Evolutionary conservation across 163 green algal species (phyloP), one percentile per base, ranked within the genome.

Genomic region (Dunaliella salina): DNA sequence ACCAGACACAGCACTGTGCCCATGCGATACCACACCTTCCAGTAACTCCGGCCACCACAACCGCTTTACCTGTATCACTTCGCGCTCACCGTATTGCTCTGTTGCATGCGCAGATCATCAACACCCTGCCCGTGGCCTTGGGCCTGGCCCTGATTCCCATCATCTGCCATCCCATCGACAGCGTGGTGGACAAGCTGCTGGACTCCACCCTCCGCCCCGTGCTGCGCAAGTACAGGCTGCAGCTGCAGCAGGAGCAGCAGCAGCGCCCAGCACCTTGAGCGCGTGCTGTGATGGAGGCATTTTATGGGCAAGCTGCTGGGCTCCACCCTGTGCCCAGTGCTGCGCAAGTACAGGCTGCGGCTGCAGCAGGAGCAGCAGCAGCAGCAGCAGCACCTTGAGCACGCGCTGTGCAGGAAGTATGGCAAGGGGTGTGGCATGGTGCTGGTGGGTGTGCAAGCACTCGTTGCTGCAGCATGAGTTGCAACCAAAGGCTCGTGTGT

Each of bases 161-260:
- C 63, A 75, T 75, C 63, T 75, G 63, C 24, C 63, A 75, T 15
- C 63, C 63, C 63, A 75, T 75, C 11, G 63, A 75, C 63, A 75
- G 63, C 63, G 63, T 75, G 11, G 63, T 75, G 22, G 63, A 75
- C 63, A 75, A 75, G 63, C 11, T 75, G 63, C 24, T 75, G 63
- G 63, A 75, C 63, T 30, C 22, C 63, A 75, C 63, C 22, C 24
- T 75, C 22, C 22, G 63, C 22, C 63, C 63, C 4, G 63, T 75
- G 63, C 63, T 75, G 22, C 22, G 63, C 22, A 75, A 75, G 63
- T 75, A 75, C 63, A 26, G 63, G 24, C 24, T 75, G 63, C 63
- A 75, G 63, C 63, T 75, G 63, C 63, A 75, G 63, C 63, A 75
- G 63, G 63, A 75, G 63, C 63, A 75, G 63, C n/a, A 69, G 57